Base-by-base conservation (phyloP, 148 eudicot species). In the Talinum fruticosum region DNA sequence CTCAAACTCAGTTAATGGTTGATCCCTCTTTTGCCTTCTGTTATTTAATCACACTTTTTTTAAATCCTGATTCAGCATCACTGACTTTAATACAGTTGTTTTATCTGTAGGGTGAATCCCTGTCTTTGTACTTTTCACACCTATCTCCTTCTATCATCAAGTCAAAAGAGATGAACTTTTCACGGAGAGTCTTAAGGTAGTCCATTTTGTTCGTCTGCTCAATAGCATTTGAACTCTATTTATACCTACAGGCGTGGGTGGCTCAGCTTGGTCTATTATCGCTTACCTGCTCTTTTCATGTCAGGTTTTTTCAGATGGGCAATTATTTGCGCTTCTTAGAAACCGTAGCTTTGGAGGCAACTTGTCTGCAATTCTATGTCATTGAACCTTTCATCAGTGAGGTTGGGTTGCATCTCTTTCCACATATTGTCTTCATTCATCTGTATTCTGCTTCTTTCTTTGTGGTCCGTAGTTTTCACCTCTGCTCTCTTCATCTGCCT, bases 91-190 rank as follows among this genome's bases (percentile, higher is more conserved):
- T 67, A 66, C 70, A 76, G 69, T 35, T 73, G 21, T 69, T 74
- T 33, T 44, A 59, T 75, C 38, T 45, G 72, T 84, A 94, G 98
- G 93, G 86, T 12, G 97, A 95, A 82, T 80, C 97, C 21, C 81
- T 95, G 18, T 86, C 97, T 37, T 76, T 95, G 82, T 95, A 97
- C 97, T 85, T 95, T 24, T 84, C 91, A 66, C 87, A 76, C 67
- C 77, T 88, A 76, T 82, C 89, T 76, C 81, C 89, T 79, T 72
- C 76, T 26, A 70, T 86, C 73, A 75, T 90, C 37, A 87, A 81
- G 82, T 89, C 97, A 16, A 95, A 84, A 80, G 89, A 89, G 84
- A 86, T 95, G 94, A 35, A 74, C 82, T 91, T 93, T 85, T 88
- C 97, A 53, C 88, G 93, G 44, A 84, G 76, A 80, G 76, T 89